phyloP scores from a whole-genome alignment of 495 filamentous ascomycete species.

The Bathelium albidoporum region DNA sequence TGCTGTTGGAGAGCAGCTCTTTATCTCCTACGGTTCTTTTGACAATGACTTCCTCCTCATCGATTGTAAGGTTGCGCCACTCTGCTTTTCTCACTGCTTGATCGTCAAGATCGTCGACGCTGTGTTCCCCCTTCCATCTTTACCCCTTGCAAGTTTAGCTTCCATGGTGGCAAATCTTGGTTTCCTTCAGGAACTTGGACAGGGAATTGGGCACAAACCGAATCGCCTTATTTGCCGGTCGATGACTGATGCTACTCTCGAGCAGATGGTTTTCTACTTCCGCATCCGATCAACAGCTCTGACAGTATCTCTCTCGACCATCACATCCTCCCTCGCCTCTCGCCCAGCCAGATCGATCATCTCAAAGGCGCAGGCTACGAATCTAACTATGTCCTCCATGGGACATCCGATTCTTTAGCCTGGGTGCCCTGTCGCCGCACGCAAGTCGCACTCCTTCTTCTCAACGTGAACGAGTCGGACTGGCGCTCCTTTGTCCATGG shows the following conservation, averaged over 20 bases:
- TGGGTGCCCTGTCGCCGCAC: conserved; percentile 58
- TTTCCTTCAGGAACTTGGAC: no score
- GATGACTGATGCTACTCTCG: conserved; percentile 1
- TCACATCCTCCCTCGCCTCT: conserved; percentile 40
- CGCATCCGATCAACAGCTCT: conserved; percentile 36
- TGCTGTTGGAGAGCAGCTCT: conserved; percentile 58
- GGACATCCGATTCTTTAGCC: conserved; percentile 15
- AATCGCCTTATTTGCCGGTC: background rate
- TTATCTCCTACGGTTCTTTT: conserved; percentile 68
- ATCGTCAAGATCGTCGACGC: background rate
- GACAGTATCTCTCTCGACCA: conserved; percentile 63
- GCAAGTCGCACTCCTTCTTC: conserved; percentile 52
- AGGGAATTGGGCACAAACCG: background rate
- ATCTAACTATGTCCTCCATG: conserved; percentile 54
- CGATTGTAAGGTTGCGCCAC: conserved; percentile 45
- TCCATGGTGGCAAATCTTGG: no score
- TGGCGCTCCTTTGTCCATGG: background rate
- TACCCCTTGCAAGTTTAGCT: background rate
- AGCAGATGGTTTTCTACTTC: conserved; percentile 63
- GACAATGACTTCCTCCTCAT: conserved; percentile 66
- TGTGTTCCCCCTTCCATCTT: background rate
- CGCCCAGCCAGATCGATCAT: conserved; percentile 36
- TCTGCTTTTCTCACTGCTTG: background rate
- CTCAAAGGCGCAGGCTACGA: conserved; percentile 49
- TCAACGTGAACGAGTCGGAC: conserved; percentile 18